Conservation (phyloP, 164 flowering plant species). For the Saururus chinensis region DNA sequence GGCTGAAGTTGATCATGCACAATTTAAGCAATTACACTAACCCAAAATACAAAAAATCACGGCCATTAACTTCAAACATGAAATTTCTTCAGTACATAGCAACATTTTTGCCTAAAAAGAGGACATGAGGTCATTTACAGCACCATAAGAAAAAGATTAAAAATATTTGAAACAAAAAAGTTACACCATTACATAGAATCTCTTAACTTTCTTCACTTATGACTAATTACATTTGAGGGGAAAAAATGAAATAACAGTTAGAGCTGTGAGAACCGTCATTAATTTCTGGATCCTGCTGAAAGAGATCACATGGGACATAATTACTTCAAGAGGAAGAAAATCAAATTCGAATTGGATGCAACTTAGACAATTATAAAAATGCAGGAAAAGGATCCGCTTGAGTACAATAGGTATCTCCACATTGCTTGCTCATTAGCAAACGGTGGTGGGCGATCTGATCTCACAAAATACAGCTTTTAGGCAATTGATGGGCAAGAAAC, state of each 20-base stretch:
- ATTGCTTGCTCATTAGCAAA: not conserved
- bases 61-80: too few species aligned
- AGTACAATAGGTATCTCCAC: not conserved
- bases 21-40: too few species aligned
- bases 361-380: not conserved
- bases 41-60: too few species aligned
- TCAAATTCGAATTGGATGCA: not conserved
- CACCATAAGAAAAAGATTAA: too few species aligned
- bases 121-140: too few species aligned
- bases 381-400: not conserved
- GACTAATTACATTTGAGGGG: not conserved
- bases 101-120: too few species aligned
- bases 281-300: not conserved
- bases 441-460: too few species aligned
- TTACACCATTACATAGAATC: not conserved
- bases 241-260: not conserved
- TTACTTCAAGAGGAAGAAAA: not conserved
- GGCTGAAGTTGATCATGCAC: too few species aligned
- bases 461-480: not conserved
- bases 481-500: too few species aligned
- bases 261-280: not conserved
- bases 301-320: not conserved
- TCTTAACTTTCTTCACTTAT: not conserved
- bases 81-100: too few species aligned
- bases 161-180: too few species aligned